These are phyloP conservation scores for Xylariaceae sp. DNA, from an alignment of 2,329 filamentous ascomycete species.

Conservation along the genomic window DNA sequence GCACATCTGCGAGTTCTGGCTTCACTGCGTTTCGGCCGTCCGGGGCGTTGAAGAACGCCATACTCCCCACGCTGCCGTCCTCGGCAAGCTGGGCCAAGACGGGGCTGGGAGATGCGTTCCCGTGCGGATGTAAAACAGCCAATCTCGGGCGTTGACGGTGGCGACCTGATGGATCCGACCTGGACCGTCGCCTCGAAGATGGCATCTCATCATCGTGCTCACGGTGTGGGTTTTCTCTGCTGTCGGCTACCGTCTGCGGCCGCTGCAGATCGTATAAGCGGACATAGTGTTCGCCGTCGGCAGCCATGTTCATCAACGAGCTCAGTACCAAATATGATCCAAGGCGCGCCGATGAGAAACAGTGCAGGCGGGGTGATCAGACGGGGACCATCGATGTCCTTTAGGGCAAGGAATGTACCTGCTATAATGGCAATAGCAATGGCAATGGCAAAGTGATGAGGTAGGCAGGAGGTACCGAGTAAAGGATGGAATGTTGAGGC, in stretches of 20 bases:
- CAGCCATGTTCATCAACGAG: not conserved
- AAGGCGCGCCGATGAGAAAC: not conserved
- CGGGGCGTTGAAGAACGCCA: constrained; percentile 25
- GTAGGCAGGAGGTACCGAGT: too few relatives aligned
- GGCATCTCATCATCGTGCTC: constrained; percentile 6
- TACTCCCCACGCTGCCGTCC: constrained; percentile 21
- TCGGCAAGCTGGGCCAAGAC: constrained; percentile 21
- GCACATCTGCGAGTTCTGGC: constrained; percentile 57
- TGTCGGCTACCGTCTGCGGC: constrained; percentile 9
- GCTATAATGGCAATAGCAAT: too few relatives aligned
- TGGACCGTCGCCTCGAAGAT: constrained; percentile 23
- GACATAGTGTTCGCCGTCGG: constrained; percentile 13
- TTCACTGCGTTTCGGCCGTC: constrained; percentile 47
- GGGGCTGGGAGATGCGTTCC: constrained; percentile 14
- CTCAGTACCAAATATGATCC: not conserved
- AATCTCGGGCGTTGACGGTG: constrained; percentile 23
- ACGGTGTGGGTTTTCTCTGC: constrained; percentile 5
- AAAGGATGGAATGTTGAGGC: too few relatives aligned
- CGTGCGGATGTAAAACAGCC: constrained; percentile 20
- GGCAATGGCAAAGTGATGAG: too few relatives aligned
- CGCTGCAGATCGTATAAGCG: constrained; percentile 16
- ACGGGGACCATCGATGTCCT: too few relatives aligned
- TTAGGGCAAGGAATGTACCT: too few relatives aligned
- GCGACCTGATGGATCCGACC: constrained; percentile 25
- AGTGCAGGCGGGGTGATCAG: too few relatives aligned